Evolutionary conservation across 345 rosid genomes (phyloP).

Genomic region (Garcia nutans): DNA sequence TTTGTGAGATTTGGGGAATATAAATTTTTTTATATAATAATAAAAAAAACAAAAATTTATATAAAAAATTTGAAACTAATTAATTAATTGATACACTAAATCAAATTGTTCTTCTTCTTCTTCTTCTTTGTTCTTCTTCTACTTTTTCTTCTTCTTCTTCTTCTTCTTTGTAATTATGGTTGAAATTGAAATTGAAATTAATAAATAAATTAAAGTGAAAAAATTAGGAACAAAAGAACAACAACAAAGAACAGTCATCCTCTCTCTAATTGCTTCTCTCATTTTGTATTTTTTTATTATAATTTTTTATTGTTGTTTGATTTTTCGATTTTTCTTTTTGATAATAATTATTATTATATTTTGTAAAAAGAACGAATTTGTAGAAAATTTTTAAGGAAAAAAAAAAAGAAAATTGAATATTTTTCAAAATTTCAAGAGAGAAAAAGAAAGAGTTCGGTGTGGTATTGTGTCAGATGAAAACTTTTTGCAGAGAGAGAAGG

Average conservation of each 20-base stretch:
- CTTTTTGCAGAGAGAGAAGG: conserved; percentile 16
- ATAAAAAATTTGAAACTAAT: conserved; percentile 23
- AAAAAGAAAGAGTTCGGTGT: conserved; percentile 33
- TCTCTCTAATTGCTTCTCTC: conserved; percentile 28
- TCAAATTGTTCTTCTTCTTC: not conserved
- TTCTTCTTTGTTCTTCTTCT: too few species aligned
- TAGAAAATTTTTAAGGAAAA: too few species aligned
- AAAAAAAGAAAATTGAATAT: conserved; percentile 2
- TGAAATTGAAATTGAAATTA: not conserved
- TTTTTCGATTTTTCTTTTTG: not conserved
- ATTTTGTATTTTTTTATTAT: conserved; percentile 4
- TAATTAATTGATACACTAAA: conserved; percentile 4
- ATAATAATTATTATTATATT: too few species aligned
- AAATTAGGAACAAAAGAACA: conserved; percentile 28
- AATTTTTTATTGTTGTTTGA: not conserved
- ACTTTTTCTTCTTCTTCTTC: not conserved
- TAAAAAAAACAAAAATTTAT: not conserved
- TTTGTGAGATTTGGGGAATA: conserved; percentile 37
- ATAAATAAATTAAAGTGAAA: conserved; percentile 14
- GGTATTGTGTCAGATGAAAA: conserved; percentile 37
- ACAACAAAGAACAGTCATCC: conserved; percentile 28
- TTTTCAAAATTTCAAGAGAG: not conserved
- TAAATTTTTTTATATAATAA: too few species aligned
- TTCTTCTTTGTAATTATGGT: not conserved
- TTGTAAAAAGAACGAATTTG: too few species aligned